These are phyloP conservation scores for Schrenkiella parvula DNA, from an alignment of 345 rosid species.

Conservation along the genomic window DNA sequence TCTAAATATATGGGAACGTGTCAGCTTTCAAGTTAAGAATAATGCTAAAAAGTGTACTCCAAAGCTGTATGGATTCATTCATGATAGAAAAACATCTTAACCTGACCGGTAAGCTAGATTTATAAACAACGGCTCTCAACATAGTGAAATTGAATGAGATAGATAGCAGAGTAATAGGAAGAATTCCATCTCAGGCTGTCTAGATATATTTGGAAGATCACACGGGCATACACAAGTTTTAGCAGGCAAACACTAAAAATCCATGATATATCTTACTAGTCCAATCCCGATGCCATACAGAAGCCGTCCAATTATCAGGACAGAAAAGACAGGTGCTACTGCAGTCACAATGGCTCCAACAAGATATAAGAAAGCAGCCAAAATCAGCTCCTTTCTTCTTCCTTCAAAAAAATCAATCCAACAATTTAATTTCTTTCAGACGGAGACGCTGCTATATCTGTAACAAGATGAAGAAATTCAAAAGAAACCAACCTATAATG, in stretches of 20 bases:
- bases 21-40: conserved; percentile 7
- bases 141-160: background rate
- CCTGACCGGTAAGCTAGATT: background rate
- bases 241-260: conserved; percentile 10
- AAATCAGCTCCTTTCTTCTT: conserved; percentile 82
- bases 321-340: conserved; percentile 60
- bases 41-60: background rate
- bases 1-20: conserved; percentile 39
- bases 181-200: background rate
- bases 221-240: conserved; percentile 2
- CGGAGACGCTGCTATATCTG: conserved; percentile 1
- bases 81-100: background rate
- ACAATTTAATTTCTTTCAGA: conserved; percentile 20
- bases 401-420: conserved; percentile 47
- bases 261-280: conserved; percentile 54
- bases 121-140: background rate
- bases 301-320: conserved; percentile 84
- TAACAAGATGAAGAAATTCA: background rate
- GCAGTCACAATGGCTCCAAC: conserved; percentile 84
- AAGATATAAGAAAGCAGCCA: conserved; percentile 67
- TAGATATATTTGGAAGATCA: background rate
- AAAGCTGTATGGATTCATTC: background rate
- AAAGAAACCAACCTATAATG: conserved; percentile 56
- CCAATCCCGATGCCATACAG: conserved; percentile 87
- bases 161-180: background rate